Base-by-base conservation (phyloP, 1,139 yeast genomes). In the Blastobotrys indianensis region DNA sequence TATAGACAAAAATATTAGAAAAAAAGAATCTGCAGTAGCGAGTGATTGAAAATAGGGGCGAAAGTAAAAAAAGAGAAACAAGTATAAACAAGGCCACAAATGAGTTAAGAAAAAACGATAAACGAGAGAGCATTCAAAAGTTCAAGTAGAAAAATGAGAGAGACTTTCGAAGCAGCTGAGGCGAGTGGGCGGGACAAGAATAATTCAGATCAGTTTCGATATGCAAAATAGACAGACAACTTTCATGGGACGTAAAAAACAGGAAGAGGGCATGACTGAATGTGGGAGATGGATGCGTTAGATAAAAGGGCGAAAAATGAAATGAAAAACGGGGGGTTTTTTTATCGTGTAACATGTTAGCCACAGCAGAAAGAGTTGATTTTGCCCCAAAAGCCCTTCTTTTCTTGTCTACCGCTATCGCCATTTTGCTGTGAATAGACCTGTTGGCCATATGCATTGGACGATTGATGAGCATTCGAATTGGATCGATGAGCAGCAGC, bases 331-430 rank as follows among this genome's bases (percentile, higher is more conserved):
- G n/a, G 13, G 13, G 20, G 42, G 6, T 38, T 25, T 11, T 38
- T 16, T 5, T 10, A 15, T 17, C 7, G 28, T 35, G 38, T 15
- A 17, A 9, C n/a, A 7, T 35, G 9, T 45, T 53, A 61, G 39
- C 66, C 63, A 44, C 66, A 62, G 57, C 66, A 62, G 46, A 61
- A 59, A 10, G 62, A 53, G 23, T 60, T 57, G 37, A 62, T 53
- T 47, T 58, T 60, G 28, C 57, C 53, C 61, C 63, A 63, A 44
- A 62, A 57, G 11, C 66, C 66, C 42, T 56, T 57, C 48, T 53
- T 52, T 46, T 58, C 65, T 25, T 49, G 55, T 3, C 49, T 49
- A 48, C 39, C 55, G 51, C 37, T 41, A 40, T 40, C 45, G 29
- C 40, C 44, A 15, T 23, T 30, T 30, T 51, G 48, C 31, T 54